Evolutionary conservation across 768 basidiomycete genomes (phyloP).

Genomic region (Neoboletus brunneissimus): DNA sequence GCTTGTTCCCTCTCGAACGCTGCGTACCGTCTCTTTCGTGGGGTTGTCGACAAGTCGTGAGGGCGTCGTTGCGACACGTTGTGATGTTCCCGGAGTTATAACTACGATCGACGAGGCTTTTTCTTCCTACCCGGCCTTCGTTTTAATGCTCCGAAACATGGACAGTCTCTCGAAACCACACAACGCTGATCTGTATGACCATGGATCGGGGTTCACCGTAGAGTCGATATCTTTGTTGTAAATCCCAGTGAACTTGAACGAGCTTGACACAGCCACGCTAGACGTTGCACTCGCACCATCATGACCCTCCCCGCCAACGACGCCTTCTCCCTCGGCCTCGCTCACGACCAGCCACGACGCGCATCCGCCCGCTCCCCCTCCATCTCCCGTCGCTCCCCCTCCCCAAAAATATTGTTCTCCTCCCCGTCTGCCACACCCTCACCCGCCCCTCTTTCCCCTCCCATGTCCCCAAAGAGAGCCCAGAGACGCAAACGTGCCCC

Average conservation of each 20-base stretch:
- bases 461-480: slow-evolving; percentile 39
- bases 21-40: no score
- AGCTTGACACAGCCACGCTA: slow-evolving; percentile 17
- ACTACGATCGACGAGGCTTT: slow-evolving; percentile 73
- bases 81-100: slow-evolving; percentile 63
- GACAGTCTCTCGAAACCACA: slow-evolving; percentile 58
- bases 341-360: slow-evolving; percentile 35
- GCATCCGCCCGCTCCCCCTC: slow-evolving; percentile 25
- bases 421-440: slow-evolving; percentile 27
- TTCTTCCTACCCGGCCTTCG: slow-evolving; percentile 60
- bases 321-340: slow-evolving; percentile 35
- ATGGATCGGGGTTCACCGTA: slow-evolving; percentile 32
- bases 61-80: no score
- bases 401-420: slow-evolving; percentile 46
- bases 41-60: no score
- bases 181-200: slow-evolving; percentile 39
- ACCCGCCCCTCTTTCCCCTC: slow-evolving; percentile 11
- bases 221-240: slow-evolving; percentile 25
- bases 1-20: no score
- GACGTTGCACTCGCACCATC: neutral
- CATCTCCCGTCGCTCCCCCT: slow-evolving; percentile 42
- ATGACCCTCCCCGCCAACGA: slow-evolving; percentile 37
- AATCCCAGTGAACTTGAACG: no score
- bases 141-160: slow-evolving; percentile 84
- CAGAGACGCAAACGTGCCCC: slow-evolving; percentile 21